Base-by-base conservation (phyloP, 1,139 yeast genomes). In the Hyphopichia burtonii region DNA sequence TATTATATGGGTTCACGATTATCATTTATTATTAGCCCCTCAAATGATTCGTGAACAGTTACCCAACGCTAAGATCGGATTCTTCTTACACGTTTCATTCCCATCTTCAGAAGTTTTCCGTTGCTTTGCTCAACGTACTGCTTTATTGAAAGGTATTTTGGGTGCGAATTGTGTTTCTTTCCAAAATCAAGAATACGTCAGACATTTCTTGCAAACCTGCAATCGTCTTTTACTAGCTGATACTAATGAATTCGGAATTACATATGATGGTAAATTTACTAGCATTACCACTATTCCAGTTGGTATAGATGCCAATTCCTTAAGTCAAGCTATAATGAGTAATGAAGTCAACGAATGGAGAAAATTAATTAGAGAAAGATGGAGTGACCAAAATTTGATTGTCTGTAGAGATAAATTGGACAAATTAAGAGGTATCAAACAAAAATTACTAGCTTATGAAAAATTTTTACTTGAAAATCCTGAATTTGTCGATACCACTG, bases 91-190 rank as follows among this genome's bases (percentile, higher is more conserved):
- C 57, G 90, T 93, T 18, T 87, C 98, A 1, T 93, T 93, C 69
- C 99, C 99, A 7, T 87, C 96, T 2, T 83, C 94, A 38, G 99
- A 93, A 63, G 96, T 93, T 3, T 94, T 93, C 66, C 76, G 98
- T 50, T 91, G 98, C 57, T 76, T 93, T 49, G 96, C 98, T 1
- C 94, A 89, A 56, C 76, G 99, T 54, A 82, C 79, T 42, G 79
- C 78, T 23, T 73, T 94, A 17, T 69, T 94, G 19, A 77, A 79
- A 48, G 99, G 99, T 12, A 76, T 93, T 70, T 68, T 94, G 37
- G 98, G 96, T 4, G 91, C 98, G 2, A 88, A 90, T 54, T 80
- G 86, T 45, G 78, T 94, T 37, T 83, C 93, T 1, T 91, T 93
- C 69, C 99, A 93, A 62, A 90, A 94, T 10, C 83, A 83, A 28